These are phyloP conservation scores for Amanita molliuscula DNA, from an alignment of 768 basidiomycete genomes.

Conservation along the genomic window DNA sequence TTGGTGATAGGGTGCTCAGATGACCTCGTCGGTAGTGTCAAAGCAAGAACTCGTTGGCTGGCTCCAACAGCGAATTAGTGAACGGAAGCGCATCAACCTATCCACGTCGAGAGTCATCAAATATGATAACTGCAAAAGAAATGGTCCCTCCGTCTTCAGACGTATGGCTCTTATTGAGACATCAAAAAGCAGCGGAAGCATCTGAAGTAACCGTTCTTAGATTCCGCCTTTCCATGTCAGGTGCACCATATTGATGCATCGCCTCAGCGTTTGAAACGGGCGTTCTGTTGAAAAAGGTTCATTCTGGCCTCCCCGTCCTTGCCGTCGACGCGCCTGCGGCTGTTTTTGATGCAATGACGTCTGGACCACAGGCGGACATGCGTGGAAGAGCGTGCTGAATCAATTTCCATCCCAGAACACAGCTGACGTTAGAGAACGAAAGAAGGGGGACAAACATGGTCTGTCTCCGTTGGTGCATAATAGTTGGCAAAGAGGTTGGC, in stretches of 20 bases:
- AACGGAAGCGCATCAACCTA: slow-evolving; percentile 67
- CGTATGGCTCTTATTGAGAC: slow-evolving; percentile 59
- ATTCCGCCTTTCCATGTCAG: slow-evolving; percentile 39
- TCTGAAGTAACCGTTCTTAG: slow-evolving; percentile 57
- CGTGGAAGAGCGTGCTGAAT: slow-evolving; percentile 51
- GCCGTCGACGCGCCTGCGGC: slow-evolving; percentile 55
- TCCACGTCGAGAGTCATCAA: slow-evolving; percentile 47
- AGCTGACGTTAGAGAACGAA: too few species aligned
- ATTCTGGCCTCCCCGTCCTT: slow-evolving; percentile 51
- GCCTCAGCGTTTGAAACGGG: slow-evolving; percentile 60
- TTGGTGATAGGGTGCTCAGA: not conserved
- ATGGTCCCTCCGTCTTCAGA: slow-evolving; percentile 23
- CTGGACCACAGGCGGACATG: slow-evolving; percentile 53
- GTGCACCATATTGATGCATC: not conserved
- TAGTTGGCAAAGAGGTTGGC: slow-evolving; percentile 77
- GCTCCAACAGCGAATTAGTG: slow-evolving; percentile 71
- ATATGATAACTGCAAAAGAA: slow-evolving; percentile 27
- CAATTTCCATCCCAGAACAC: slow-evolving; percentile 47
- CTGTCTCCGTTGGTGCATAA: slow-evolving; percentile 79
- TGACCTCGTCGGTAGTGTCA: slow-evolving; percentile 23
- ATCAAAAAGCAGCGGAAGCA: slow-evolving; percentile 63
- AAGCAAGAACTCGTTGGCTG: slow-evolving; percentile 64
- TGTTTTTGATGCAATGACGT: slow-evolving; percentile 53
- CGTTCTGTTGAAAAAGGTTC: slow-evolving; percentile 43
- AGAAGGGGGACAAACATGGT: slow-evolving; percentile 45